Evolutionary conservation across 164 flowering plant species (phyloP), one percentile per base, ranked within the genome.

Genomic region (Macadamia integrifolia): DNA sequence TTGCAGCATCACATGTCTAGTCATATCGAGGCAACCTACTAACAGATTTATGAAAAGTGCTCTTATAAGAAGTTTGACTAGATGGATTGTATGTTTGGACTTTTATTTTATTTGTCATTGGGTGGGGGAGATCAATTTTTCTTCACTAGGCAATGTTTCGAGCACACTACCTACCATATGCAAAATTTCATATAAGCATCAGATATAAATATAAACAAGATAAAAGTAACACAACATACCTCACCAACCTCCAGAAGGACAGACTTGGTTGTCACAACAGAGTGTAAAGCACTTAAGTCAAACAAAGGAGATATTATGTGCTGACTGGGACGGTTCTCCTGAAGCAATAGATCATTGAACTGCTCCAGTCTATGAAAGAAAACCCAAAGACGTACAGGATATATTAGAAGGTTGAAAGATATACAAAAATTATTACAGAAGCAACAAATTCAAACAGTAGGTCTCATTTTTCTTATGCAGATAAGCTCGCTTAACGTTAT

Each of bases 271-370:
- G 60, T 74, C 58, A 17, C 62, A 48, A 83, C 73, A 61, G 79
- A 76, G 23, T 80, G 69, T 56, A 95, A 68, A 62, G 75, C 77
- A 66, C 66, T 53, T 61, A 77, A 59, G 73, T 84, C 89, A 72
- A 92, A 87, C 67, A 86, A 72, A 60, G 94, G 90, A 64, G 77
- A 64, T 67, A 43, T 72, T 66, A 65, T 70, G 56, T 76, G 73
- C 67, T 13, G 56, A 60, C 63, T 75, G 14, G 67, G 30, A 67
- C 7, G 6, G 67, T 92, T 95, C 77, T 95, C 98, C 77, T 95
- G 99, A 73, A 73, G 76, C 78, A 91, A 65, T 64, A 95, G 74
- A 75, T 92, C 99, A 75, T 95, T 95, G 80, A 95, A 95, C 80
- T 95, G 99, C 84, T 92, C 99, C 69, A 92, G 88, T 87, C 99